Base-by-base conservation (phyloP, 1,284 basidiomycete genomes). In the Ceratobasidium sp. region DNA sequence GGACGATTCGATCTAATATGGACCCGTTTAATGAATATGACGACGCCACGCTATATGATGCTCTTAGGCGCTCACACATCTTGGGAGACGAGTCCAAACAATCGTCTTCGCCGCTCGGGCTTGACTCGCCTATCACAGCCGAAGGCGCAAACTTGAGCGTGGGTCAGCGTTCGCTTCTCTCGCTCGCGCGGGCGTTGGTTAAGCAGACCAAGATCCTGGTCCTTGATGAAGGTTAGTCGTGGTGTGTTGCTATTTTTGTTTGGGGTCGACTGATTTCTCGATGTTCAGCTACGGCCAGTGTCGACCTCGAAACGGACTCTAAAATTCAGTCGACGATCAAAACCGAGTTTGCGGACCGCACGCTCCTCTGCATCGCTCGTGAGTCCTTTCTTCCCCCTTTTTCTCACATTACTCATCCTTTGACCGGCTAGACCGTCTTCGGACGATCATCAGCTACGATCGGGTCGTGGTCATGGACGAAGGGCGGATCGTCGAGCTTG, bases 281-380 rank as follows among this genome's bases (percentile, higher is more conserved):
- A 24, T n/a, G 39, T 74, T 37, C 46, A 56, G 31, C 56, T 1
- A 83, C 83, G 13, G 88, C 89, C 0, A 88, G 87, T 19, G 88
- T 89, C 41, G 91, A 93, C 81, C 80, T 90, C 6, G 89, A 90
- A 79, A 93, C 91, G 1, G 92, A 93, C 80, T 83, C 85, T 51
- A 88, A 88, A 79, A 92, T 93, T 75, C 91, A 93, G 78, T 81
- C 85, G 54, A 92, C 90, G 1, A 92, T 94, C 72, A 83, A 88
- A 59, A 84, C 82, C 13, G 87, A 92, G 79, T 93, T 93, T 80
- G 83, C 81, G 53, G 86, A 88, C 78, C 86, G 86, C 77, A 91
- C 90, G 0, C 80, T 90, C 54, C 81, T 90, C 8, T 89, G 87
- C 79, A 92, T 93, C 76, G 91, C 91, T 6, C 86, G 84, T 78